Conservation (phyloP, 2,329 filamentous ascomycete species). For the Penicillium sp. region DNA sequence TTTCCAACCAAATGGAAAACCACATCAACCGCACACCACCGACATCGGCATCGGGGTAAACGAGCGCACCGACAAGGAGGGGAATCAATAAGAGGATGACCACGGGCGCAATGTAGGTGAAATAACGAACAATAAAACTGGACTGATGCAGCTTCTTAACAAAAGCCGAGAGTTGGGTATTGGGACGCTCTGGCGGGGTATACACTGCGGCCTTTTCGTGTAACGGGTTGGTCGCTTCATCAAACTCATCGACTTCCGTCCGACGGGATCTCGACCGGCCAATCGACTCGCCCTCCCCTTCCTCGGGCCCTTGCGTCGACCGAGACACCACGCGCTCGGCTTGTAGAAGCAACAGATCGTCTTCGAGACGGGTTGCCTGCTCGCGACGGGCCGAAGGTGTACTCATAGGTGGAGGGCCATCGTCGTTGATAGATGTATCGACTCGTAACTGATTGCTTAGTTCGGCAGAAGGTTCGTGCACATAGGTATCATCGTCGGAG, state of each 20-base stretch:
- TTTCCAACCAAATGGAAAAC: constrained; percentile 95
- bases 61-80: constrained; percentile 63
- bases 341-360: constrained; percentile 66
- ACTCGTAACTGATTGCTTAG: constrained; percentile 22
- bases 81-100: constrained; percentile 67
- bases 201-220: constrained; percentile 68
- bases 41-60: constrained; percentile 61
- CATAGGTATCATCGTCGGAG: constrained; percentile 35
- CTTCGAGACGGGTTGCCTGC: constrained; percentile 61
- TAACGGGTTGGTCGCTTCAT: constrained; percentile 66
- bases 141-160: constrained; percentile 67
- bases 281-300: constrained; percentile 46
- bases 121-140: constrained; percentile 67
- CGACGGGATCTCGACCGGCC: constrained; percentile 54
- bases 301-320: constrained; percentile 35
- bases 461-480: constrained; percentile 23
- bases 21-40: constrained; percentile 79
- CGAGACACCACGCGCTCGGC: constrained; percentile 62
- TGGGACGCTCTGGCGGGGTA: constrained; percentile 63
- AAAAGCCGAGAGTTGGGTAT: constrained; percentile 62
- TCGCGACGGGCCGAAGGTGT: constrained; percentile 62
- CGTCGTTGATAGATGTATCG: constrained; percentile 24
- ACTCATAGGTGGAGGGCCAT: constrained; percentile 15
- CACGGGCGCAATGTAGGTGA: constrained; percentile 69
- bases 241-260: constrained; percentile 65